Evolutionary conservation across 108 stramenopile species (phyloP), one percentile per base, ranked within the genome.

Genomic region (Asterionellopsis glacialis): DNA sequence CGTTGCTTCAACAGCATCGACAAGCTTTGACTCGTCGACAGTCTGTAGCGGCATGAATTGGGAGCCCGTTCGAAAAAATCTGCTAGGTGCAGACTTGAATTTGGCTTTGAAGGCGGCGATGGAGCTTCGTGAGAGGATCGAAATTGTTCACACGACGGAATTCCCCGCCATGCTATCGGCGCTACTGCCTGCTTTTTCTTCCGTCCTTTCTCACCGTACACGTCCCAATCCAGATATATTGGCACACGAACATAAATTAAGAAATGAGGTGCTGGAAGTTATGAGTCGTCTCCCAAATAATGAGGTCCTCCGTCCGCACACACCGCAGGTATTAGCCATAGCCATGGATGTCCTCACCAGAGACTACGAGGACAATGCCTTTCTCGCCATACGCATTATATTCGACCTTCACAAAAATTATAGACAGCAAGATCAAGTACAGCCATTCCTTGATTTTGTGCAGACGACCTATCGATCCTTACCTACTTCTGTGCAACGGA

Each of bases 341-440:
- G 69, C 82, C 23, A 82, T 89, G 57, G 62, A 74, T 43, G 79
- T 88, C 13, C 74, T 95, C 23, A 59, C 72, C 33, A 50, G 63
- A 14, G 95, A 95, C 45, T 90, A 82, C 57, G 90, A 95, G 63
- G 92, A 94, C 33, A 92, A 93, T 65, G 92, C 92, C 9, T 53
- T 94, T 48, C 51, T 86, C 33, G 80, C 85, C 19, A 77, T 81
- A 19, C 41, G 81, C 4, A 90, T 94, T 48, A 85, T 96, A 18
- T 93, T 93, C 68, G 92, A 94, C 39, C 58, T 90, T 44, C 82
- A 86, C 76, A 90, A 88, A 67, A 84, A 75, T 41, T 95, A 85
- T 65, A 73, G 88, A 12, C 64, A 81, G 9, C 86, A 84, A 48
- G 85, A 85, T 45, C 62, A 90, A 38, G 87, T 90, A 12, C 91